phyloP scores from a whole-genome alignment of 306 rosid genomes.

The Ziziphus jujuba region DNA sequence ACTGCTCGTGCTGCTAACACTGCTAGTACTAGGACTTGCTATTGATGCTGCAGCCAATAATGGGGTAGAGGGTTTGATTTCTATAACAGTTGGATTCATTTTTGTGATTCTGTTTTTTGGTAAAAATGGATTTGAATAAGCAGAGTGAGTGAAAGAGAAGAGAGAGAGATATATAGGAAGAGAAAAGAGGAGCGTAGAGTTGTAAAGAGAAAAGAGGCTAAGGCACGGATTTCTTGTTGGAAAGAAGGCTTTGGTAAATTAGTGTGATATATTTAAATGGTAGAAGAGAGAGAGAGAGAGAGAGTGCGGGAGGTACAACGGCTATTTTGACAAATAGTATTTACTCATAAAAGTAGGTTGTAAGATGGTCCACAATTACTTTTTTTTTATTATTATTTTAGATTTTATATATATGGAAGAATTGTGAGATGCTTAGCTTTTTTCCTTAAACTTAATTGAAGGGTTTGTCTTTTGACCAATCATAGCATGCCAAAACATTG shows the following conservation, averaged over 20 bases:
- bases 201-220: slow-evolving; percentile 3
- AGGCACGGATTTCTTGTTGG: slow-evolving; percentile 40
- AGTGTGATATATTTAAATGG: slow-evolving; percentile 19
- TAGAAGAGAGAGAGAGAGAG: slow-evolving; percentile 11
- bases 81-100: slow-evolving; percentile 28
- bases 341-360: slow-evolving; percentile 28
- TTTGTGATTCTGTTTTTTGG: not conserved
- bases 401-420: slow-evolving; percentile 13
- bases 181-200: slow-evolving; percentile 20
- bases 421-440: slow-evolving; percentile 10
- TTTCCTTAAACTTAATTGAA: not conserved
- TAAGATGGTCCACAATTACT: slow-evolving; percentile 22
- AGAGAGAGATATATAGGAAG: not conserved
- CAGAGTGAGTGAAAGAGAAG: not conserved
- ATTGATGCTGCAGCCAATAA: slow-evolving; percentile 39
- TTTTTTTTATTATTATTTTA: not conserved
- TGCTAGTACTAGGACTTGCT: slow-evolving; percentile 18
- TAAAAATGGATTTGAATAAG: not conserved
- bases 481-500: slow-evolving; percentile 2
- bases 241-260: slow-evolving; percentile 13
- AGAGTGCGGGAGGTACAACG: slow-evolving; percentile 44
- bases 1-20: slow-evolving; percentile 21
- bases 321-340: slow-evolving; percentile 46
- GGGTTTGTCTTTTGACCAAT: slow-evolving; percentile 22
- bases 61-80: slow-evolving; percentile 36